Base-by-base conservation (phyloP, 202 grass and related monocot species). In the Panicum virgatum region DNA sequence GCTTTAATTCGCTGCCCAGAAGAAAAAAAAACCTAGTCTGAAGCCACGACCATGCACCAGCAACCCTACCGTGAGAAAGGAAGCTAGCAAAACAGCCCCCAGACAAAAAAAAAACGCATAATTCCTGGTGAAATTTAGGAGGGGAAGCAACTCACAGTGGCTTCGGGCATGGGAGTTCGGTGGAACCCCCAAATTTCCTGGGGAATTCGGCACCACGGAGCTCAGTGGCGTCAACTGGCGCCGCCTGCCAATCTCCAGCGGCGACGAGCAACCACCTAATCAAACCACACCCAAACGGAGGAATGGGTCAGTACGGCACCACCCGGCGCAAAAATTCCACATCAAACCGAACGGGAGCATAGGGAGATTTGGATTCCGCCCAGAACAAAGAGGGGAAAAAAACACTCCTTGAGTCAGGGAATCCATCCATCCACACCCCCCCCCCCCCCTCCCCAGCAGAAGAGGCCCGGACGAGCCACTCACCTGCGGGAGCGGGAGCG, bases 121-220 rank as follows among this genome's bases (percentile, higher is more conserved):
- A 56, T 68, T 78, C 73, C 52, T 9, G 5, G 27, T 14, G 8
- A 29, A 64, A 67, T 72, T 43, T 38, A 59, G 51, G 25, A 56
- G 5, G 15, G 43, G 66, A 72, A 68, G 50, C 25, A 68, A 73
- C 83, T 83, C 73, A 90, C 83, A 4, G 77, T 12, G 23, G 46
- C 63, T 47, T 68, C 22, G 22, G 77, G 62, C 77, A 80, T 80
- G 77, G 63, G 47, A 14, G 62, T 19, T 67, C 77, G 23, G 12
- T 27, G 26, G 47, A 67, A 53, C 32, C 77, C 77, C 62, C 62
- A 18, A 27, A 39, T 54, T 40, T n/a, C n/a, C 47, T 11, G 14
- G 13, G 32, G 62, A 67, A 67, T 79, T 79, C 62, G 32, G 77
- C 62, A 40, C n/a, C 77, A 42, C 62, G 47, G 19, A 27, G 32